Conservation (phyloP, 2,329 filamentous ascomycete genomes). For the Arthrobotrys sphaeroides region DNA sequence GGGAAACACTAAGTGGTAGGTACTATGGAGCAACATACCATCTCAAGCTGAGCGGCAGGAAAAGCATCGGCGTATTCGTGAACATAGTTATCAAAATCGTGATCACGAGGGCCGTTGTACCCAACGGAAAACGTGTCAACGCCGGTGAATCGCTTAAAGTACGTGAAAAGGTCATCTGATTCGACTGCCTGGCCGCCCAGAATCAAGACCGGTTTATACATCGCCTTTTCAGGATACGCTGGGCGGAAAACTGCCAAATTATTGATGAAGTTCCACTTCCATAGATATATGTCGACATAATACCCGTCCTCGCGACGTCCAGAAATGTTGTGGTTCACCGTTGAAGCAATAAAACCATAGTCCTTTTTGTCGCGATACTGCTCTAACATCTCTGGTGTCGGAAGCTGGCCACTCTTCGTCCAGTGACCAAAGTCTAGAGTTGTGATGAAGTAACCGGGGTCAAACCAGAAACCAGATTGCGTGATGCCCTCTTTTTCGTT, state of each 20-base stretch:
- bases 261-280: background rate
- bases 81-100: background rate
- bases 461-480: slow-evolving; percentile 5
- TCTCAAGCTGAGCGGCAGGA: background rate
- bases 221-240: too few species aligned
- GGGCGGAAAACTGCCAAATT: background rate
- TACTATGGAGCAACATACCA: background rate
- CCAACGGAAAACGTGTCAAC: background rate
- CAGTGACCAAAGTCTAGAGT: background rate
- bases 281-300: background rate
- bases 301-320: background rate
- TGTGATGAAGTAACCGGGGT: background rate
- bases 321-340: background rate
- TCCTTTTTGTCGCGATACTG: background rate
- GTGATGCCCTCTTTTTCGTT: background rate
- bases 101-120: background rate
- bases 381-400: background rate
- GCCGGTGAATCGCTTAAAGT: background rate
- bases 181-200: background rate
- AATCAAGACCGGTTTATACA: too few species aligned
- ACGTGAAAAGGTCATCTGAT: background rate
- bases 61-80: background rate
- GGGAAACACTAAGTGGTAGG: background rate
- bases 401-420: background rate
- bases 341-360: background rate